Evolutionary conservation across 139 green algal genomes (phyloP).

Genomic region (Chlorella vulgaris): DNA sequence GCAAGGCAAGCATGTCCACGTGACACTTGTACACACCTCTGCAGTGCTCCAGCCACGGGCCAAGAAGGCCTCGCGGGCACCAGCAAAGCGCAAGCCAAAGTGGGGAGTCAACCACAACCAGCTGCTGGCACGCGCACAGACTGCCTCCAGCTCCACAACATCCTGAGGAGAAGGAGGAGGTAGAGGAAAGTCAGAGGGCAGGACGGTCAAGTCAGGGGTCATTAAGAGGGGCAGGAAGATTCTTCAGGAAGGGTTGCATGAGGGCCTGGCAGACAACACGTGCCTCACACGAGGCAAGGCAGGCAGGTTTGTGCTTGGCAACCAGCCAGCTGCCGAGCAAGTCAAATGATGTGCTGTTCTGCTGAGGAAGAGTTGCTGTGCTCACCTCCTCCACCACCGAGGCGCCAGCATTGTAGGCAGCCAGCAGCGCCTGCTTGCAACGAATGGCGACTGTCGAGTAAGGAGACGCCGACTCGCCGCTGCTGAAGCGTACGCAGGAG

Average conservation of each 20-base stretch:
- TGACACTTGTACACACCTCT: neutral
- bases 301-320: neutral
- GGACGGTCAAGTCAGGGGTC: no score
- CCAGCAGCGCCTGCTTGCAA: slow-evolving; percentile 26
- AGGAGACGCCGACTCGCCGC: neutral
- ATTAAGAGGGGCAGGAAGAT: no score
- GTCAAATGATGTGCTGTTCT: no score
- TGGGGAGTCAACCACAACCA: slow-evolving; percentile 27
- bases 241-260: no score
- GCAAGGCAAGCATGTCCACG: no score
- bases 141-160: neutral
- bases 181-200: no score
- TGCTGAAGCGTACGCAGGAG: slow-evolving; percentile 11
- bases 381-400: neutral
- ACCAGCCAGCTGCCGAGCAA: no score
- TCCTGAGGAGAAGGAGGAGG: neutral
- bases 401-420: neutral
- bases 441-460: neutral
- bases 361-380: no score
- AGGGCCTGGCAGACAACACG: neutral
- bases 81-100: slow-evolving; percentile 6
- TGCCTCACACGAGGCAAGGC: no score
- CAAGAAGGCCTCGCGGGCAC: slow-evolving; percentile 11
- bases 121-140: slow-evolving; percentile 15
- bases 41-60: neutral